Conservation (phyloP, 176 grass and related monocot genomes). For the Carex kokanica region DNA sequence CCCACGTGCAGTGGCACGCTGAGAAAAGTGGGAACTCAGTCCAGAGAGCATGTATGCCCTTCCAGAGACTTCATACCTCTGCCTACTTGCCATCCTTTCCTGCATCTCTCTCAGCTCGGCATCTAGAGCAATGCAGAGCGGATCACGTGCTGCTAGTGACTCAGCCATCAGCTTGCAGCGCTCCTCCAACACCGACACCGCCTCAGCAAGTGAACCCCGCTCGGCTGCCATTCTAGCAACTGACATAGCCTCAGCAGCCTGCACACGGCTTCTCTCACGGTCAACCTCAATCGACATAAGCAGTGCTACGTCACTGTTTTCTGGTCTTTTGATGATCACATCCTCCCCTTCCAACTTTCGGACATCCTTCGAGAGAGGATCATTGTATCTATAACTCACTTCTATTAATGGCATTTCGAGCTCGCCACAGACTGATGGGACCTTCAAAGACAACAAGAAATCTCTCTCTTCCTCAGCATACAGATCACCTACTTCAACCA, state of each 20-base stretch:
- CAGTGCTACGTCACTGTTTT: constrained; percentile 7
- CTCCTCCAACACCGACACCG: constrained; percentile 58
- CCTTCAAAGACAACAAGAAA: constrained; percentile 50
- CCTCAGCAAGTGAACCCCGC: constrained; percentile 43
- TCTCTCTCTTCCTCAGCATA: constrained; percentile 81
- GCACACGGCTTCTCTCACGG: constrained; percentile 67
- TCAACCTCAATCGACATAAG: constrained; percentile 57
- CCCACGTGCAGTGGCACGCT: constrained; percentile 70
- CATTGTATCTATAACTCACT: constrained; percentile 44
- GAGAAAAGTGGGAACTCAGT: constrained; percentile 79
- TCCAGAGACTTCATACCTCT: constrained; percentile 72
- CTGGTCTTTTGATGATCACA: constrained; percentile 46
- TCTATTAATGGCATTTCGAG: constrained; percentile 34
- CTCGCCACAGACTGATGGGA: constrained; percentile 34
- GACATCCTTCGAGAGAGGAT: constrained; percentile 39
- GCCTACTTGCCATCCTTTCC: constrained; percentile 60
- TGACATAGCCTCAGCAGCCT: constrained; percentile 66
- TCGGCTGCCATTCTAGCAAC: constrained; percentile 59
- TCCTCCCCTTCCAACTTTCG: constrained; percentile 40
- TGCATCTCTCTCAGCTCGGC: constrained; percentile 79
- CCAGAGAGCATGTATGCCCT: constrained; percentile 76
- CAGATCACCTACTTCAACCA: constrained; percentile 46
- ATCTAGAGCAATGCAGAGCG: constrained; percentile 52
- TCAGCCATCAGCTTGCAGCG: constrained; percentile 39
- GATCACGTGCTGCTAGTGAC: constrained; percentile 40